phyloP scores from a whole-genome alignment of 495 filamentous ascomycete genomes.

The Podospora bellae-mahoneyi region DNA sequence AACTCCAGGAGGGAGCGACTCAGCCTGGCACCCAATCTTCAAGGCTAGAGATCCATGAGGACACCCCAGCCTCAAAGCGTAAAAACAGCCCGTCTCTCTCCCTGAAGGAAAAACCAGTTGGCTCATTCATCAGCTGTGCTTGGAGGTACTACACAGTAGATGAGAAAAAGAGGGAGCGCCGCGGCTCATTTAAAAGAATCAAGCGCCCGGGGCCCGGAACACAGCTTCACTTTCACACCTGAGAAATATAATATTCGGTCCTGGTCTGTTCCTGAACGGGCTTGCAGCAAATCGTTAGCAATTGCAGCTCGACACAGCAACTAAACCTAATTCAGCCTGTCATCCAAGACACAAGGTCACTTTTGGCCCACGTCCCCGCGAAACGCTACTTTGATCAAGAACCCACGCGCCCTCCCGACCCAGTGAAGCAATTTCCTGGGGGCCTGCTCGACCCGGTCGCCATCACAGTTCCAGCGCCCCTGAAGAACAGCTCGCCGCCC shows the following conservation, averaged over 20 bases:
- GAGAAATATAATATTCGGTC: conserved; percentile 11
- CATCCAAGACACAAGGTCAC: conserved; percentile 24
- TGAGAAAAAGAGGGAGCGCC: neutral
- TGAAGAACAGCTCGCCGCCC: conserved; percentile 26
- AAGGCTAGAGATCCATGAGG: conserved; percentile 9
- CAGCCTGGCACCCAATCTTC: conserved; percentile 10
- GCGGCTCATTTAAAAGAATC: conserved; percentile 16
- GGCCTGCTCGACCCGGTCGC: conserved; percentile 11
- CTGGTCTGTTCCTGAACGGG: conserved; percentile 24
- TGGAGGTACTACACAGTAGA: too few relatives aligned
- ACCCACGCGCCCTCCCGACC: conserved; percentile 14
- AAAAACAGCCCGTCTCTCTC: neutral
- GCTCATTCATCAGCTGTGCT: too few relatives aligned
- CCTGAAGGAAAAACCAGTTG: neutral
- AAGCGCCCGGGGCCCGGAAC: conserved; percentile 2
- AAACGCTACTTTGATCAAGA: conserved; percentile 21
- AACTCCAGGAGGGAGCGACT: conserved; percentile 4
- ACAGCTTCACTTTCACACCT: neutral
- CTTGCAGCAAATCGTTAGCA: conserved; percentile 27
- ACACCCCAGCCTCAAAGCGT: neutral
- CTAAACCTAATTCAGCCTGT: conserved; percentile 25
- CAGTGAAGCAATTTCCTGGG: conserved; percentile 32
- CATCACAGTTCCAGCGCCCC: conserved; percentile 21
- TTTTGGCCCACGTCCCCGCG: conserved; percentile 24
- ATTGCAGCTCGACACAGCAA: conserved; percentile 16